Conservation (phyloP, 2,329 filamentous ascomycete genomes). For the Botrytis elliptica region DNA sequence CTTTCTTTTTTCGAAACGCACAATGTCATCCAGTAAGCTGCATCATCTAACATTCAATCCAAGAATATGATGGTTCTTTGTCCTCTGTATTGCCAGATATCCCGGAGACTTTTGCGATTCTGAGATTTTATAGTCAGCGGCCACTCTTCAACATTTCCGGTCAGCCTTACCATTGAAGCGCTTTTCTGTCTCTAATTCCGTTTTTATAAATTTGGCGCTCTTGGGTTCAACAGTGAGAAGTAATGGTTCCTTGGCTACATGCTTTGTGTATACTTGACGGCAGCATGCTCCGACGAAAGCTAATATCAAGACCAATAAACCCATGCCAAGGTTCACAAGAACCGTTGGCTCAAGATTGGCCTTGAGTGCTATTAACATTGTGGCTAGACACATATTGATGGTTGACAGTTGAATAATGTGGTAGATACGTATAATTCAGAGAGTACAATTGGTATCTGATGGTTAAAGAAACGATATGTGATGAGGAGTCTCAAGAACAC, state of each 20-base stretch:
- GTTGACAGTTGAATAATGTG: background rate
- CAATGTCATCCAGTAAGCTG: too few relatives aligned
- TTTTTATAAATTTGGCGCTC: background rate
- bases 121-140: background rate
- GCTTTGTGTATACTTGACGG: background rate
- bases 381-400: conserved; percentile 9
- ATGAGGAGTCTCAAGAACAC: background rate
- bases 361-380: background rate
- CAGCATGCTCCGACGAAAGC: conserved; percentile 9
- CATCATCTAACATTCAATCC: conserved; percentile 2
- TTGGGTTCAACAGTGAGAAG: conserved; percentile 14
- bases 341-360: conserved; percentile 3
- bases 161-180: background rate
- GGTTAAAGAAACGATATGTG: background rate
- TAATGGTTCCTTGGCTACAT: background rate
- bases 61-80: background rate
- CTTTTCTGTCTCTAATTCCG: background rate
- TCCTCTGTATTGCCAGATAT: background rate
- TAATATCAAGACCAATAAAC: conserved; percentile 13
- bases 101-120: background rate
- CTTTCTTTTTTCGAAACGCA: background rate
- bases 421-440: background rate
- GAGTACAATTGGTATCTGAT: background rate
- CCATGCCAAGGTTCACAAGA: background rate
- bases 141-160: background rate